These are phyloP conservation scores for Dendrobium catenatum DNA, from an alignment of 106 monocot species.

Conservation along the genomic window DNA sequence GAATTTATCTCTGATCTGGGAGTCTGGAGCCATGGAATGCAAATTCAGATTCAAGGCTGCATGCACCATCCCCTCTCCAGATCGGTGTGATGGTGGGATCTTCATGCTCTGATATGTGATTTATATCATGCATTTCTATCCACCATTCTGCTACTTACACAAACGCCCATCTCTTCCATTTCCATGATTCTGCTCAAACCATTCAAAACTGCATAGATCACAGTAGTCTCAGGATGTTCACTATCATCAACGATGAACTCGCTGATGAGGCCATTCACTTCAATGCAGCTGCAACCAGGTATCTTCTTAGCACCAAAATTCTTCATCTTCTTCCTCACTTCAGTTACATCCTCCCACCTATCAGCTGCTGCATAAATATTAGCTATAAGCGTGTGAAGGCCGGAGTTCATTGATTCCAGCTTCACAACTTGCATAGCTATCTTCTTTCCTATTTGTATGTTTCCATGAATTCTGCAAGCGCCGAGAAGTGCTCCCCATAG, in stretches of 20 bases:
- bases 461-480: conserved; percentile 45
- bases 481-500: conserved; percentile 53
- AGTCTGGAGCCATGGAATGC: not conserved
- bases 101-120: not conserved
- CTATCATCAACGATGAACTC: conserved; percentile 44
- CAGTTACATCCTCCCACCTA: conserved; percentile 31
- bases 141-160: not conserved
- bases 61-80: not conserved
- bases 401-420: conserved; percentile 14
- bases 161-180: conserved; percentile 2
- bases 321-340: conserved; percentile 31
- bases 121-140: not conserved
- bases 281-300: conserved; percentile 46
- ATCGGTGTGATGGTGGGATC: not conserved
- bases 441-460: conserved; percentile 21
- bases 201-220: conserved; percentile 12
- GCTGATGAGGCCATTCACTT: conserved; percentile 22
- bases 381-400: conserved; percentile 22
- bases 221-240: conserved; percentile 11
- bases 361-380: conserved; percentile 39
- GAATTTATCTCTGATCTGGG: not conserved
- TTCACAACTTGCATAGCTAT: conserved; percentile 9
- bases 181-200: conserved; percentile 13
- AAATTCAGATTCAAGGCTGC: not conserved
- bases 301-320: conserved; percentile 34